Conservation (phyloP, 2,329 filamentous ascomycete species). For the Coniochaeta sp. region DNA sequence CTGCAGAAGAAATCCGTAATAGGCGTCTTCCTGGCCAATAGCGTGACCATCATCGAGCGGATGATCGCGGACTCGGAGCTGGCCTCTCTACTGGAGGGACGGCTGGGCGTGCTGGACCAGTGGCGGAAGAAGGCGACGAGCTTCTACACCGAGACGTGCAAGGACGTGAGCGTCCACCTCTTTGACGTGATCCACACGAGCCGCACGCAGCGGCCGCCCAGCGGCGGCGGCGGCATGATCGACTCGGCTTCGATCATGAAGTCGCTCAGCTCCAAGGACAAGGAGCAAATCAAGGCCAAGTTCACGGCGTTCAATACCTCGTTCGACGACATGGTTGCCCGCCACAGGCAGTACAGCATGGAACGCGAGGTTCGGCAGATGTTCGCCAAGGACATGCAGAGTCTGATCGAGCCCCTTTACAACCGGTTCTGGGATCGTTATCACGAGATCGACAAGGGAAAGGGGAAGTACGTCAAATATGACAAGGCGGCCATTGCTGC, state of each 20-base stretch:
- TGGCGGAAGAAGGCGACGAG: constrained; percentile 84
- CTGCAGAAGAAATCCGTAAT: constrained; percentile 72
- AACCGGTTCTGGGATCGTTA: constrained; percentile 95
- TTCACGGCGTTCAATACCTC: constrained; percentile 84
- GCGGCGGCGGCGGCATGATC: constrained; percentile 57
- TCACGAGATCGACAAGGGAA: constrained; percentile 95
- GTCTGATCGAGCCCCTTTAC: constrained; percentile 90
- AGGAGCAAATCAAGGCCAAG: constrained; percentile 93
- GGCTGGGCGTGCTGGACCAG: constrained; percentile 61
- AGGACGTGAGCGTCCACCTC: constrained; percentile 75
- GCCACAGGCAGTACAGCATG: constrained; percentile 81
- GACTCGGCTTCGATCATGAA: constrained; percentile 84
- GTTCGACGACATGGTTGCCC: constrained; percentile 82
- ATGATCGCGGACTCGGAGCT: constrained; percentile 79
- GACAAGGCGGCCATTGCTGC: constrained; percentile 76
- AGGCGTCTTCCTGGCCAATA: constrained; percentile 89
- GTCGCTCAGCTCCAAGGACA: constrained; percentile 78
- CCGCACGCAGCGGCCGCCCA: constrained; percentile 63
- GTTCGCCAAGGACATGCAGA: constrained; percentile 78
- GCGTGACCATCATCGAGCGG: constrained; percentile 74
- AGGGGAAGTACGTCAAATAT: constrained; percentile 97
- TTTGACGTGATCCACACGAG: constrained; percentile 91
- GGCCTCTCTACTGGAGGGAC: constrained; percentile 59
- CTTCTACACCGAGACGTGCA: constrained; percentile 81
- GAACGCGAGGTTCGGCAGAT: constrained; percentile 80